Evolutionary conservation across 2,329 filamentous ascomycete species (phyloP), one percentile per base, ranked within the genome.

Genomic region (Ceratocystis variospora): DNA sequence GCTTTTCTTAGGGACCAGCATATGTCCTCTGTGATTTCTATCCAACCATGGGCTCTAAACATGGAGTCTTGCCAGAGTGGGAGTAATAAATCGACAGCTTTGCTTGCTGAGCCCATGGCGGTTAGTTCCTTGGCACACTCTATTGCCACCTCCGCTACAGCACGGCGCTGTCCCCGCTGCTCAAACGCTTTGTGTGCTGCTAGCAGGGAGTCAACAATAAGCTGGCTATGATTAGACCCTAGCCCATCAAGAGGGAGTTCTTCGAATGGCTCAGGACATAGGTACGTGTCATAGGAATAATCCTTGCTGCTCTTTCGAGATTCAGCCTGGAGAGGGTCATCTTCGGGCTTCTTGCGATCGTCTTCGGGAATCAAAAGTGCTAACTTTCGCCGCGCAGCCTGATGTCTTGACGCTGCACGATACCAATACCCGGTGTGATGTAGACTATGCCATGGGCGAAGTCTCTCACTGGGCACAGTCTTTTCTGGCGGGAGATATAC

Each of bases 361-460:
- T 85, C 83, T 33, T 85, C 80, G 0, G 85, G 80, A 67, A 87
- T 85, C 22, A 76, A 75, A 28, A 76, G 76, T 1, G 85, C 84
- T 55, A 85, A 73, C 25, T 73, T 76, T 50, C 82, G 79, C 7
- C 85, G 80, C 17, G 79, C 76, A 2, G 77, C 76, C 1, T 82
- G 74, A 70, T 87, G 83, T n/a, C 79, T 79, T 3, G 83, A 81
- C 1, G 85, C 84, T 57, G 80, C 73, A 15, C 82, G 81, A 70
- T 84, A 85, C 83, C 86, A 88, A 71, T 87, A 88, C 5, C 85
- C 85, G 0, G 81, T 78, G 71, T 88, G 85, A 69, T 88, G 85
- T 5, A 88, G 76, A 46, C 80, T 72, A 69, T 87, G 84, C 81
- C 83, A 87, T 0, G 85, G 84, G 45, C 81, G 80, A 4, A 86